These are phyloP conservation scores for Dendrobium huoshanense DNA, from an alignment of 106 monocot species.

Conservation along the genomic window DNA sequence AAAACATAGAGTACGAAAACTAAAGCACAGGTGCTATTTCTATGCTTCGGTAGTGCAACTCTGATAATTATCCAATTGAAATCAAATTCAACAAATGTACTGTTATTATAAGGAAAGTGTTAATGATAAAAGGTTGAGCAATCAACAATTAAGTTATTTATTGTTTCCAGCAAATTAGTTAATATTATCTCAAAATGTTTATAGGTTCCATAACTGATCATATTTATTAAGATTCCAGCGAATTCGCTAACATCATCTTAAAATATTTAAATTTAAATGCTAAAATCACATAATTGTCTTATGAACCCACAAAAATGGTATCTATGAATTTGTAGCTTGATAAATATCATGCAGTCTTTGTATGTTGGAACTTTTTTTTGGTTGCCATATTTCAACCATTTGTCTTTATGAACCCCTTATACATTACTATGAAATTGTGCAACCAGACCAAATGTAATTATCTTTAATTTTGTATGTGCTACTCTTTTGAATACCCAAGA, in stretches of 20 bases:
- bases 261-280: background rate
- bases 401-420: background rate
- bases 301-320: background rate
- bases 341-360: background rate
- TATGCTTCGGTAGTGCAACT: no score
- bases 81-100: no score
- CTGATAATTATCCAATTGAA: no score
- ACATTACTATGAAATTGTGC: background rate
- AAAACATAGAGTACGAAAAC: no score
- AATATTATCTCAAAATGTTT: background rate
- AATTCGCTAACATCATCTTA: background rate
- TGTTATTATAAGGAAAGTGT: no score
- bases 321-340: background rate
- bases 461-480: background rate
- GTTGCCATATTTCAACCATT: background rate
- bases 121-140: no score
- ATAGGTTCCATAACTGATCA: background rate
- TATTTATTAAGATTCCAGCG: background rate
- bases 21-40: no score
- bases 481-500: background rate
- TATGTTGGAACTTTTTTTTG: background rate
- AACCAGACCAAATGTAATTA: background rate
- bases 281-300: background rate
- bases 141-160: background rate
- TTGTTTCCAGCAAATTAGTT: background rate